A percentile compares a stretch with the other conserved stretches of the same genome.
These are phyloP conservation scores for Paraphoma chrysanthemicola DNA, from an alignment of 2,329 filamentous ascomycete species.

Conservation along the genomic window DNA sequence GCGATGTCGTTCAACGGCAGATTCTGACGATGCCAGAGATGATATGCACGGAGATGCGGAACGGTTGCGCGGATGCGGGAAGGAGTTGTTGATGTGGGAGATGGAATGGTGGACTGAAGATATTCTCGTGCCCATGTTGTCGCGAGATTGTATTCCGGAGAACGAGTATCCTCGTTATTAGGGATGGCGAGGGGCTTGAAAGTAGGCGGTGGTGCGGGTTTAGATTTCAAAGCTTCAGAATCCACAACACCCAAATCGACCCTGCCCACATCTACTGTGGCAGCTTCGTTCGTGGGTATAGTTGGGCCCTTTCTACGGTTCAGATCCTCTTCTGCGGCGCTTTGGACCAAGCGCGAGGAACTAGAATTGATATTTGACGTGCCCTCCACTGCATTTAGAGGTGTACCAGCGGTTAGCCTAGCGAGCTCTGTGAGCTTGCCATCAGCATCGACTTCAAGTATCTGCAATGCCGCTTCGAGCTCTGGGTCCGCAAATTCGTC, in stretches of 20 bases:
- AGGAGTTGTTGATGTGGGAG: conserved; percentile 14
- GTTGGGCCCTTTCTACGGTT: too few relatives aligned
- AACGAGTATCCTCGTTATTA: conserved; percentile 9
- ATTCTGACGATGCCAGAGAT: conserved; percentile 41
- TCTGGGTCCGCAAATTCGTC: conserved; percentile 36
- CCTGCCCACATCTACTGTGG: background rate
- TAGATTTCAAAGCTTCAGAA: background rate
- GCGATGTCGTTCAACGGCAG: conserved; percentile 31
- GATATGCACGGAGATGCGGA: conserved; percentile 41
- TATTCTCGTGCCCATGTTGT: conserved; percentile 38
- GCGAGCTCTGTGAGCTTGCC: conserved; percentile 10
- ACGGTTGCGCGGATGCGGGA: conserved; percentile 40
- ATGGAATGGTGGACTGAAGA: conserved; percentile 38
- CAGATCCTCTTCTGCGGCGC: too few relatives aligned
- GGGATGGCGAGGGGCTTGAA: background rate
- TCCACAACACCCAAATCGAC: background rate
- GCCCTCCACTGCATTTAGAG: background rate
- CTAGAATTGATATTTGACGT: background rate
- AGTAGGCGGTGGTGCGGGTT: background rate
- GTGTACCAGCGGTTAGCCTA: background rate
- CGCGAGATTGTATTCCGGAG: conserved; percentile 31
- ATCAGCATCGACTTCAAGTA: background rate
- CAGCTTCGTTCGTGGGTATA: background rate
- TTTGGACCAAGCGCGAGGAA: too few relatives aligned
- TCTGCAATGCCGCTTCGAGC: conserved; percentile 12